Evolutionary conservation across 352 stramenopile genomes (phyloP).

Genomic region (Globisporangium apiculatum): DNA sequence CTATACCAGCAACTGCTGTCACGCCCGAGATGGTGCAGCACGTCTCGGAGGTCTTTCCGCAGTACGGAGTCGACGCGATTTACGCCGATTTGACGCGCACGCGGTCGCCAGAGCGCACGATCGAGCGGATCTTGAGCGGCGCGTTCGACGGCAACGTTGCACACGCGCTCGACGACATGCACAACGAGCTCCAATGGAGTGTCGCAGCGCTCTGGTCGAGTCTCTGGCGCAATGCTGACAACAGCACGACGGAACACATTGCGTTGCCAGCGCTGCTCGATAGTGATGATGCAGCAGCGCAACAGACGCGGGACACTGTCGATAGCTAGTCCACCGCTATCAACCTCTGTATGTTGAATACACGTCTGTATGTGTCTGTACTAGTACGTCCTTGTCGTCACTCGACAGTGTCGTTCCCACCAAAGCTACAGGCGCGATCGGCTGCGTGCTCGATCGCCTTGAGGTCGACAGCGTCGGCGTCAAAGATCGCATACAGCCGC

Average conservation of each 20-base stretch:
- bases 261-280: background rate
- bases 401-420: too few relatives aligned
- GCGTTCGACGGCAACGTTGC: slow-evolving; percentile 30
- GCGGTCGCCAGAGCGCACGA: slow-evolving; percentile 57
- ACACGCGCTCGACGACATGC: slow-evolving; percentile 28
- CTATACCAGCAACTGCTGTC: slow-evolving; percentile 31
- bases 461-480: slow-evolving; percentile 19
- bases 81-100: slow-evolving; percentile 42
- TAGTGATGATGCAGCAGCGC: background rate
- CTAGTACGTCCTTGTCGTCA: background rate
- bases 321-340: too few relatives aligned
- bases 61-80: slow-evolving; percentile 55
- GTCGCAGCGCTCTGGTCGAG: slow-evolving; percentile 28
- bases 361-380: background rate
- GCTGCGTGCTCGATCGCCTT: slow-evolving; percentile 34
- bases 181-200: slow-evolving; percentile 31
- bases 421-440: slow-evolving; percentile 25
- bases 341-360: too few relatives aligned
- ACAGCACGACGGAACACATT: slow-evolving; percentile 7
- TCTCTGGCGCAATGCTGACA: slow-evolving; percentile 12
- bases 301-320: too few relatives aligned
- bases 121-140: slow-evolving; percentile 63
- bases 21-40: slow-evolving; percentile 67
- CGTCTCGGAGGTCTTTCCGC: slow-evolving; percentile 69
- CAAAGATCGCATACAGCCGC: slow-evolving; percentile 32